Conservation (phyloP, 331 rosid species). For the Malus hybrid region DNA sequence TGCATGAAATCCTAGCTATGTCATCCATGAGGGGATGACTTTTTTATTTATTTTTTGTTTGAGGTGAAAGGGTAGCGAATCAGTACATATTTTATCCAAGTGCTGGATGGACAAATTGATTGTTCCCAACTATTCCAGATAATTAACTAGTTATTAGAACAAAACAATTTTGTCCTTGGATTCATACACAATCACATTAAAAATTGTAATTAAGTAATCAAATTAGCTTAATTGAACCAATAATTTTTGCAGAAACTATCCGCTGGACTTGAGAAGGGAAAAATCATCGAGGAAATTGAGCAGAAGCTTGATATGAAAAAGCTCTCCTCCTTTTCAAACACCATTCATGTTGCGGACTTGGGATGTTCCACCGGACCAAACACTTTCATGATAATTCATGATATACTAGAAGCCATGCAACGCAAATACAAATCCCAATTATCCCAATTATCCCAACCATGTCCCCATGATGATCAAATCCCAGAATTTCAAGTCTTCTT, state of each 20-base stretch:
- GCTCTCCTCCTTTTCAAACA: slow-evolving; percentile 12
- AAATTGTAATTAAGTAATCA: not conserved
- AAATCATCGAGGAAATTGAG: slow-evolving; percentile 28
- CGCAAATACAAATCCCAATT: slow-evolving; percentile 15
- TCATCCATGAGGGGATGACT: too few species aligned
- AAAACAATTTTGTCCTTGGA: too few species aligned
- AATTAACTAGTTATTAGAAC: too few species aligned
- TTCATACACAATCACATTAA: too few species aligned
- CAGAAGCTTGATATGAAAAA: slow-evolving; percentile 21
- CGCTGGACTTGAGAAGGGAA: slow-evolving; percentile 15
- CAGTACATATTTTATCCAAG: too few species aligned
- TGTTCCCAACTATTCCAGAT: too few species aligned
- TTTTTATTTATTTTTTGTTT: too few species aligned
- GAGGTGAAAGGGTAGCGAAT: too few species aligned
- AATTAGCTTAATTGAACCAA: not conserved
- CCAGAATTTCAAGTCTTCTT: slow-evolving; percentile 43
- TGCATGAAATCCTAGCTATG: too few species aligned
- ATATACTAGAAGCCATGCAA: slow-evolving; percentile 21
- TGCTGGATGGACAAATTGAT: too few species aligned
- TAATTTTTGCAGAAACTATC: slow-evolving; percentile 12
- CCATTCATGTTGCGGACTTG: slow-evolving; percentile 38
- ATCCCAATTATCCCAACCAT: slow-evolving; percentile 7
- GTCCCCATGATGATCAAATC: not conserved
- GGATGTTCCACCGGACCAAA: slow-evolving; percentile 59
- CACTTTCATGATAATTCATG: slow-evolving; percentile 21